phyloP scores from a whole-genome alignment of 306 rosid species.

The Quercus mongolica region DNA sequence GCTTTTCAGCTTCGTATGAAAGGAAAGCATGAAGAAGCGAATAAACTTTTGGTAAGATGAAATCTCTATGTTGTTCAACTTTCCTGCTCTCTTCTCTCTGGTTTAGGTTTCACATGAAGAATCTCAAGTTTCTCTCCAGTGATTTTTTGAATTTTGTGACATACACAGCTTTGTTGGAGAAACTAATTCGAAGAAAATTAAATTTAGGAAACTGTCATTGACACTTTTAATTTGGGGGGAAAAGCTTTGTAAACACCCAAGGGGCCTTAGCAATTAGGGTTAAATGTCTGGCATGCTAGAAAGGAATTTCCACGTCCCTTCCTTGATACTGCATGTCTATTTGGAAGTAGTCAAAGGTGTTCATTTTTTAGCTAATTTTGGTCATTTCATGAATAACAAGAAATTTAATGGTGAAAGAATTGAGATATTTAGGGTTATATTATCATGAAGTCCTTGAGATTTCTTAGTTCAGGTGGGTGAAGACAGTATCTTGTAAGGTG shows the following conservation, averaged over 20 bases:
- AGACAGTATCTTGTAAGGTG: too few relatives aligned
- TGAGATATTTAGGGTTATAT: too few relatives aligned
- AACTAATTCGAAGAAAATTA: not conserved
- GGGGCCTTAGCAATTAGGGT: not conserved
- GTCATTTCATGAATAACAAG: not conserved
- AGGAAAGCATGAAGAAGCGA: constrained; percentile 91
- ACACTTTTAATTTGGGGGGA: not conserved
- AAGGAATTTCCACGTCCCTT: not conserved
- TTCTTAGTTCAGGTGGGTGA: too few relatives aligned
- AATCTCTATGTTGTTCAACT: not conserved
- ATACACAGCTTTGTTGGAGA: not conserved
- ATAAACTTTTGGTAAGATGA: constrained; percentile 62
- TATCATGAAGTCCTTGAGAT: too few relatives aligned
- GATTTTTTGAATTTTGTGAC: not conserved
- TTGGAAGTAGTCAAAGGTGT: not conserved
- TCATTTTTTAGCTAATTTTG: not conserved
- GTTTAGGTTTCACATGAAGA: not conserved
- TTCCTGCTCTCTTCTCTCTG: not conserved
- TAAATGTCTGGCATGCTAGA: not conserved
- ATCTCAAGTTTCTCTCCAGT: not conserved
- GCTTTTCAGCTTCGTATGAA: constrained; percentile 88
- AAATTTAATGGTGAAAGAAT: too few relatives aligned
- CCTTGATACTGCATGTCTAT: not conserved
- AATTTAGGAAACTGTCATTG: not conserved
- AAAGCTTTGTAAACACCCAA: not conserved